Evolutionary conservation across 208 protist species (phyloP), one percentile per base, ranked within the genome.

Genomic region (Naegleria fowleri): DNA sequence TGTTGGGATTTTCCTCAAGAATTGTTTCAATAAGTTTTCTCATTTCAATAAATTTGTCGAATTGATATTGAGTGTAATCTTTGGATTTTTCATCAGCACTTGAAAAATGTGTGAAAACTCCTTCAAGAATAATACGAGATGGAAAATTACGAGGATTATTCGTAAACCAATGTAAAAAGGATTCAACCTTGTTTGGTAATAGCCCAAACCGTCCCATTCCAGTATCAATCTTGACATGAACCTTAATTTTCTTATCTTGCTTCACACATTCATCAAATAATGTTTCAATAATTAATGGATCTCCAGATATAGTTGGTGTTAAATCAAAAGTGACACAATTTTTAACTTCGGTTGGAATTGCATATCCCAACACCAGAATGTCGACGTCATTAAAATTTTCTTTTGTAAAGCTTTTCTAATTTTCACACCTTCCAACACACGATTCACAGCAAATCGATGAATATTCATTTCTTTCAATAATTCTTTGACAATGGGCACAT

Each of bases 71-170:
- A 25, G 67, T 79, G n/a, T 79, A 79, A 13, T 79, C 67, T 36
- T 25, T 11, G 29, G 6, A 13, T 4, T 29, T 67, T 13, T 79
- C 67, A 79, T 79, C 67, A 36, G 67, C 67, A 79, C 67, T 79
- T 79, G 67, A 79, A 79, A 79, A 79, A n/a, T 79, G 67, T 79
- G 67, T 79, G n/a, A 79, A 79, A 36, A 79, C 29, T 79, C 67
- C 67, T 79, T 25, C 25, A 79, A 79, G 19, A 36, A 36, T 36
- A 9, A 79, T 79, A 36, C 29, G 19, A 7, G 19, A 36, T 0
- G 29, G n/a, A 11, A 79, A 79, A 29, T 67, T 67, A 15, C 11
- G 11, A 29, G 55, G 55, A 67, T 67, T 67, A 22, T 1, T 67
- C 1, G 13, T 4, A 13, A 67, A 67, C 16, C 29, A 79, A 15